Base-by-base conservation (phyloP, 768 basidiomycete genomes). In the Mycena polygramma region DNA sequence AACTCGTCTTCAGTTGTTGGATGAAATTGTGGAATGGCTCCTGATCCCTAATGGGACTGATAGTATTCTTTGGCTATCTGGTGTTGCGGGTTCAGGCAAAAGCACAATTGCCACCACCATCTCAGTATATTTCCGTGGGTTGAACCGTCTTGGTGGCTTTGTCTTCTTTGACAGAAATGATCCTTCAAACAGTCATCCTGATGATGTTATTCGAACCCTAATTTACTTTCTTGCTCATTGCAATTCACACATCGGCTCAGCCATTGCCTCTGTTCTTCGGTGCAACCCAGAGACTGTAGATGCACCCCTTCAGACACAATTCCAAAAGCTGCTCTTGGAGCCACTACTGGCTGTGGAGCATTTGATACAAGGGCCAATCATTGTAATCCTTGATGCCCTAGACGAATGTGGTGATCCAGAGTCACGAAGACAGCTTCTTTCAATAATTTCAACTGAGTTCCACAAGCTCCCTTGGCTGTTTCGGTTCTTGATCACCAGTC, bases 61-160 rank as follows among this genome's bases (percentile, higher is more conserved):
- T 39, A 57, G 41, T 41, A 13, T 57, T n/a, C 15, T 4, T 9
- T 57, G 55, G 55, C 55, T 57, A 17, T 39, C 36, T 43, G 55
- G 55, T 10, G 55, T 57, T 26, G 55, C 55, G 10, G 55, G 55
- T n/a, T 57, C 55, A 41, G 55, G 55, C 9, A 57, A 57, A 13
- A 57, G 55, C 39, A 39, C 55, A 39, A 39, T 57, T 43, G 55
- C 55, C 24, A 57, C 9, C 11, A 43, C 20, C 15, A 11, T 57
- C 14, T 6, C 55, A 22, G 8, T 41, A 24, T 22, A 22, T n/a
- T 57, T 57, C 55, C 37, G 39, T 10, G 13, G 14, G 20, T n/a
- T 22, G 4, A 37, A 57, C 13, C 37, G 55, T 2, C 55, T 57
- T 41, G 55, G 55, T 4, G n/a, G 10, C 11, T 35, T 11, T 24